Conservation (phyloP, 1,139 yeast genomes). For the Barnettozyma hawaiiensis region DNA sequence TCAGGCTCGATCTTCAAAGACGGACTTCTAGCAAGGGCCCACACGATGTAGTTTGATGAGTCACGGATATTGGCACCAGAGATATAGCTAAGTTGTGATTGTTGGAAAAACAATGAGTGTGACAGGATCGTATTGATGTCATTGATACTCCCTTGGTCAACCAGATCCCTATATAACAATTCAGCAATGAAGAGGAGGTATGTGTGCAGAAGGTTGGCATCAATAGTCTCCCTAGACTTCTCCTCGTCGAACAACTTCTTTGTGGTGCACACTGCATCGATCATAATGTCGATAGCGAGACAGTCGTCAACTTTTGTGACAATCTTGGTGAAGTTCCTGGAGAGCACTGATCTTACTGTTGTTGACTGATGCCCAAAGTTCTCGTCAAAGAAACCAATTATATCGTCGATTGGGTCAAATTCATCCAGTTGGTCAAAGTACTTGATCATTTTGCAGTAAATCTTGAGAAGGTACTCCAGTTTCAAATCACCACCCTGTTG, state of each 20-base stretch:
- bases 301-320: conserved; percentile 24
- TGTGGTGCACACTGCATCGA: conserved; percentile 21
- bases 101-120: conserved; percentile 48
- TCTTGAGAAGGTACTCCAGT: conserved; percentile 26
- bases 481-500: conserved; percentile 11
- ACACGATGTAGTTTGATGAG: conserved; percentile 71
- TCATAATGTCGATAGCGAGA: conserved; percentile 23
- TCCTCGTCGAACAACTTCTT: conserved; percentile 12
- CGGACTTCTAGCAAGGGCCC: conserved; percentile 50
- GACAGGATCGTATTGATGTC: conserved; percentile 29
- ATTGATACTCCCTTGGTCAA: conserved; percentile 23
- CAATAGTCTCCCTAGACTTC: conserved; percentile 24
- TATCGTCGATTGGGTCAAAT: conserved; percentile 36
- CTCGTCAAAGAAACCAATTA: conserved; percentile 40
- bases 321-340: conserved; percentile 30
- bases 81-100: conserved; percentile 41
- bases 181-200: conserved; percentile 31
- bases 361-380: conserved; percentile 29
- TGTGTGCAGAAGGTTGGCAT: conserved; percentile 29
- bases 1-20: conserved; percentile 30
- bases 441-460: conserved; percentile 21
- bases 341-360: conserved; percentile 29
- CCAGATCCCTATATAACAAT: conserved; percentile 30
- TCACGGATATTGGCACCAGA: conserved; percentile 73
- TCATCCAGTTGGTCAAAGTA: conserved; percentile 20